Conservation (phyloP, 1,284 basidiomycete species). For the Cryptococcus sp. region DNA sequence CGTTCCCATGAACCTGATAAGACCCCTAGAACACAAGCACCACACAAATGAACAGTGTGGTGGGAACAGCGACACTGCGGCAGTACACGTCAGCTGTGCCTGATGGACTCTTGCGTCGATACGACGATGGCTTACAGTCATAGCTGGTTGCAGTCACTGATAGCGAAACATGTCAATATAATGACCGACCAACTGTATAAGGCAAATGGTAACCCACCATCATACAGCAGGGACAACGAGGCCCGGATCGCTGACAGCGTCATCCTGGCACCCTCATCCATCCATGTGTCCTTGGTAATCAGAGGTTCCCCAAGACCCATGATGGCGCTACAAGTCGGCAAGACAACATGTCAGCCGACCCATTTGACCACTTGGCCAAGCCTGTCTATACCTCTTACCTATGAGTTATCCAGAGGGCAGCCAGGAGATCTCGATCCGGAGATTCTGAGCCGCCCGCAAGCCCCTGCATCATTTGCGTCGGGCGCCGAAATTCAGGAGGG, state of each 20-base stretch:
- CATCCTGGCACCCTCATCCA: slow-evolving; percentile 35
- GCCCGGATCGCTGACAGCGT: slow-evolving; percentile 41
- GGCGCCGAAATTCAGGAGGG: slow-evolving; percentile 32
- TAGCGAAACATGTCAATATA: too few relatives aligned
- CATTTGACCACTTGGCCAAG: too few relatives aligned
- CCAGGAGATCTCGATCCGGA: slow-evolving; percentile 35
- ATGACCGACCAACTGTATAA: background rate
- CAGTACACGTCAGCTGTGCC: background rate
- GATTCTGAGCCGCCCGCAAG: slow-evolving; percentile 8
- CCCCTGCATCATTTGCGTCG: slow-evolving; percentile 17
- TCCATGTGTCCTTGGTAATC: slow-evolving; percentile 38
- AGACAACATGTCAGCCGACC: background rate
- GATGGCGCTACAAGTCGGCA: slow-evolving; percentile 16
- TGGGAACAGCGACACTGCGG: slow-evolving; percentile 35
- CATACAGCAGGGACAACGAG: slow-evolving; percentile 40
- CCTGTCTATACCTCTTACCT: slow-evolving; percentile 14
- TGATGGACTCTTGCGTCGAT: too few relatives aligned
- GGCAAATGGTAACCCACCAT: slow-evolving; percentile 24
- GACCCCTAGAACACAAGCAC: slow-evolving; percentile 24
- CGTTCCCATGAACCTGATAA: slow-evolving; percentile 37
- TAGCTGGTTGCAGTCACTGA: slow-evolving; percentile 40
- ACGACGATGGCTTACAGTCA: slow-evolving; percentile 30
- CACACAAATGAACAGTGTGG: slow-evolving; percentile 26
- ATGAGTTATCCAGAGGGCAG: slow-evolving; percentile 32
- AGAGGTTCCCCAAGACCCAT: slow-evolving; percentile 37